Percentiles rank a stretch among this genome's conserved stretches.
These are phyloP conservation scores for Aspergillus affinis DNA, from an alignment of 495 filamentous ascomycete genomes.

Conservation along the genomic window DNA sequence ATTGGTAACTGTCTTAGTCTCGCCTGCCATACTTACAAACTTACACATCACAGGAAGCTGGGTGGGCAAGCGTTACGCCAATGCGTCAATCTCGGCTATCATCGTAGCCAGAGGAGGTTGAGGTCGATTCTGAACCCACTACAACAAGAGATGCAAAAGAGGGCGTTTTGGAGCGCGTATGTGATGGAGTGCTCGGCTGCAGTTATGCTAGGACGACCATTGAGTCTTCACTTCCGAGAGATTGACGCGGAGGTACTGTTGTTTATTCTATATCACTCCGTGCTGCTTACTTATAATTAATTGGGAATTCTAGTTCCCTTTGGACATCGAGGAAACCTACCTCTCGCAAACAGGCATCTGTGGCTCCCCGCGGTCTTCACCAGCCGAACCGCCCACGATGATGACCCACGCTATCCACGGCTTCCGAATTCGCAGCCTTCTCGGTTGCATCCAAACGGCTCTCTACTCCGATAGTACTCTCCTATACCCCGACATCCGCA, in stretches of 20 bases:
- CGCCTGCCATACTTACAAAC: neutral
- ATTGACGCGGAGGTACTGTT: constrained; percentile 19
- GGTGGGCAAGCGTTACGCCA: constrained; percentile 19
- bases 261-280: too few relatives aligned
- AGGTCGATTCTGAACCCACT: neutral
- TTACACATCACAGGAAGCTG: constrained; percentile 12
- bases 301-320: too few relatives aligned
- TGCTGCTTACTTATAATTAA: neutral
- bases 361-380: constrained; percentile 1
- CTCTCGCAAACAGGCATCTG: too few relatives aligned
- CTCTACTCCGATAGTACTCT: constrained; percentile 11
- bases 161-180: constrained; percentile 21
- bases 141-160: constrained; percentile 10
- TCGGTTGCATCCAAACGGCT: constrained; percentile 10
- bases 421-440: constrained; percentile 16
- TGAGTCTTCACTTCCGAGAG: constrained; percentile 11
- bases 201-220: constrained; percentile 16
- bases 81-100: constrained; percentile 22
- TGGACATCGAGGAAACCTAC: too few relatives aligned
- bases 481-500: neutral
- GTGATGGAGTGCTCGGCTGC: constrained; percentile 13
- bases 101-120: constrained; percentile 12
- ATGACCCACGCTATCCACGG: constrained; percentile 19
- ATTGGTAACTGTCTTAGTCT: constrained; percentile 15
- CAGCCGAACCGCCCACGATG: constrained; percentile 11